phyloP scores from a whole-genome alignment of 805 yeast species.

The Schizosaccharomyces lindneri region DNA sequence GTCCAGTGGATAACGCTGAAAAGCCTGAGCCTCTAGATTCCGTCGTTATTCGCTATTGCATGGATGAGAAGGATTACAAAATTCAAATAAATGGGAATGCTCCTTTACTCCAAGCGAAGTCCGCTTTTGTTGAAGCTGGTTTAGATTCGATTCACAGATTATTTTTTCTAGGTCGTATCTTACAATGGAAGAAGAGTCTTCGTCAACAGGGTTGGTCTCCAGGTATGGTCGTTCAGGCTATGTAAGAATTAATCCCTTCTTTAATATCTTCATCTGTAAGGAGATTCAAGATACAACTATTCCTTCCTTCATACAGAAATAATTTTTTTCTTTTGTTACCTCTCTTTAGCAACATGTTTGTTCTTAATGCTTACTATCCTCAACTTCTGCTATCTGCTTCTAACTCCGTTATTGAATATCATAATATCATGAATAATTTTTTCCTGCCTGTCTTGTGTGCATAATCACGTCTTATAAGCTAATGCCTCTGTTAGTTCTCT shows the following conservation, averaged over 20 bases:
- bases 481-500: no score
- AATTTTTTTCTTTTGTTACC: no score
- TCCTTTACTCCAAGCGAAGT: not conserved
- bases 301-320: not conserved
- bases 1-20: not conserved
- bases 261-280: not conserved
- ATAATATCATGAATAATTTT: no score
- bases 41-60: not conserved
- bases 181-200: not conserved
- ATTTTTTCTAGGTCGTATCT: not conserved
- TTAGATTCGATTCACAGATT: not conserved
- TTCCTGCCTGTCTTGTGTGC: no score
- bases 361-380: no score
- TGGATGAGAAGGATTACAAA: not conserved
- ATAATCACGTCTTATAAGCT: no score
- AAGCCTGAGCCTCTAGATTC: not conserved
- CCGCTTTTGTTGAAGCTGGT: not conserved
- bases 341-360: no score
- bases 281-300: not conserved
- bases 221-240: not conserved
- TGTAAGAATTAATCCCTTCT: not conserved
- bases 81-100: not conserved
- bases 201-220: conserved; percentile 2
- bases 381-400: no score
- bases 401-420: no score